A percentile compares a stretch with the other conserved stretches of the same genome.
These are phyloP conservation scores for Dovyalis caffra DNA, from an alignment of 345 rosid genomes.

Conservation along the genomic window DNA sequence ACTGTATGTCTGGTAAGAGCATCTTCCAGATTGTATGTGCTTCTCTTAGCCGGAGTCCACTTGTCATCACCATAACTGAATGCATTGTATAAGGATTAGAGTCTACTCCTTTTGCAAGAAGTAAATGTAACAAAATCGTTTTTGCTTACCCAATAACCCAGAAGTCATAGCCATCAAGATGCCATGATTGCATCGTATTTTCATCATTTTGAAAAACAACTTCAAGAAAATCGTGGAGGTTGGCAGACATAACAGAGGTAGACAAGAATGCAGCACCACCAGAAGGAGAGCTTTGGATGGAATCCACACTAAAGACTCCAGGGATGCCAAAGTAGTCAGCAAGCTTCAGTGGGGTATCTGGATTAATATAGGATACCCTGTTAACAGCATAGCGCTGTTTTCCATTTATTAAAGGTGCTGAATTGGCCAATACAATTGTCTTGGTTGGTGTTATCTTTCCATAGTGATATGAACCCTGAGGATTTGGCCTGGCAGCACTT, in stretches of 20 bases:
- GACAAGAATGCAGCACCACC: slow-evolving; percentile 47
- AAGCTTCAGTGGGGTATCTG: slow-evolving; percentile 85
- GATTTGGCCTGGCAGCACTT: slow-evolving; percentile 95
- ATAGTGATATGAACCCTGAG: slow-evolving; percentile 91
- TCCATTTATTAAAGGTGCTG: slow-evolving; percentile 74
- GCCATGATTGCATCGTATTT: slow-evolving; percentile 77
- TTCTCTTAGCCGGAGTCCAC: slow-evolving; percentile 57
- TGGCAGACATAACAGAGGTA: slow-evolving; percentile 57
- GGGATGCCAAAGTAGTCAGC: slow-evolving; percentile 72
- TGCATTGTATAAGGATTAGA: slow-evolving; percentile 17
- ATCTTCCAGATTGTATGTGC: slow-evolving; percentile 66
- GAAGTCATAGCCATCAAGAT: slow-evolving; percentile 92
- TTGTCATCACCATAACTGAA: slow-evolving; percentile 73
- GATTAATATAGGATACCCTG: slow-evolving; percentile 63
- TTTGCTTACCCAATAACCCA: slow-evolving; percentile 83
- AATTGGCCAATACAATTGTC: slow-evolving; percentile 58
- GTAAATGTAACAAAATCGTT: not conserved
- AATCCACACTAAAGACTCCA: slow-evolving; percentile 57
- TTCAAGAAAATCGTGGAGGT: slow-evolving; percentile 69
- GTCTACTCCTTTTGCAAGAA: not conserved
- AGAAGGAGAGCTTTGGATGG: slow-evolving; percentile 56
- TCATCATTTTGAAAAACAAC: slow-evolving; percentile 77
- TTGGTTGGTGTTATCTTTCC: slow-evolving; percentile 57
- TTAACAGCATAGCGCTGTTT: slow-evolving; percentile 79
- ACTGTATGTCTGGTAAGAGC: slow-evolving; percentile 79